A percentile compares a stretch with the other conserved stretches of the same genome.
phyloP scores from a whole-genome alignment of 2,329 filamentous ascomycete species.

The Huntiella omanensis region DNA sequence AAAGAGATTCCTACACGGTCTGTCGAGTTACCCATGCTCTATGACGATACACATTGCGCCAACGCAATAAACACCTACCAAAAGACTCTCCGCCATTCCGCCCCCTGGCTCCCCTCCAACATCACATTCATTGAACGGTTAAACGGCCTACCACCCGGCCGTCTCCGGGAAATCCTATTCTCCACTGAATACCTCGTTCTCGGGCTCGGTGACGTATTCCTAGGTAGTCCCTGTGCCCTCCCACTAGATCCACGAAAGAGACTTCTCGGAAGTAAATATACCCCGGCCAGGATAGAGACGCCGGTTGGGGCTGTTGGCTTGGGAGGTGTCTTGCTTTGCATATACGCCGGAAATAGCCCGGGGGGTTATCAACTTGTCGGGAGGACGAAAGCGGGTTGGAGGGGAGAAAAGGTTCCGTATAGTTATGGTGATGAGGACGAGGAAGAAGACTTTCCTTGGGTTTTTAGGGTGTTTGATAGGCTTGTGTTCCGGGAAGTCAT shows the following conservation, averaged over 20 bases:
- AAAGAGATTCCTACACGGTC: constrained; percentile 16
- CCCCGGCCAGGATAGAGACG: constrained; percentile 21
- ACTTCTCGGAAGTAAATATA: constrained; percentile 21
- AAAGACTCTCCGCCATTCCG: constrained; percentile 40
- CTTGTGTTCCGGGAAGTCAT: constrained; percentile 15
- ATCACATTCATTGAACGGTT: constrained; percentile 29
- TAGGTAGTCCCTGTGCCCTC: constrained; percentile 21
- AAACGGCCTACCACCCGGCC: constrained; percentile 16
- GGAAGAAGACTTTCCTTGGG: constrained; percentile 14
- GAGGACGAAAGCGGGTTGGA: constrained; percentile 20
- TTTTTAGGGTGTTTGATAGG: constrained; percentile 19
- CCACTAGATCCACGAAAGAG: constrained; percentile 20
- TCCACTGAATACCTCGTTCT: constrained; percentile 21
- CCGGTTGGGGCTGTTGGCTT: constrained; percentile 20
- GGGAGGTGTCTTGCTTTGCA: constrained; percentile 22
- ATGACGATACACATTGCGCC: constrained; percentile 21
- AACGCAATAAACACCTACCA: constrained; percentile 41
- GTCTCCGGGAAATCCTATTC: constrained; percentile 15
- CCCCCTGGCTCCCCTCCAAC: constrained; percentile 44
- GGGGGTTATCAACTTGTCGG: constrained; percentile 22
- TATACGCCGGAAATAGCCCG: constrained; percentile 21
- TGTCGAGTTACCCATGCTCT: constrained; percentile 21
- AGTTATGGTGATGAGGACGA: neutral
- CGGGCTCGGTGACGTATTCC: constrained; percentile 22
- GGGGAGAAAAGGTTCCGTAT: constrained; percentile 11